Conservation (phyloP, 495 filamentous ascomycete species). For the Podospora appendiculata region DNA sequence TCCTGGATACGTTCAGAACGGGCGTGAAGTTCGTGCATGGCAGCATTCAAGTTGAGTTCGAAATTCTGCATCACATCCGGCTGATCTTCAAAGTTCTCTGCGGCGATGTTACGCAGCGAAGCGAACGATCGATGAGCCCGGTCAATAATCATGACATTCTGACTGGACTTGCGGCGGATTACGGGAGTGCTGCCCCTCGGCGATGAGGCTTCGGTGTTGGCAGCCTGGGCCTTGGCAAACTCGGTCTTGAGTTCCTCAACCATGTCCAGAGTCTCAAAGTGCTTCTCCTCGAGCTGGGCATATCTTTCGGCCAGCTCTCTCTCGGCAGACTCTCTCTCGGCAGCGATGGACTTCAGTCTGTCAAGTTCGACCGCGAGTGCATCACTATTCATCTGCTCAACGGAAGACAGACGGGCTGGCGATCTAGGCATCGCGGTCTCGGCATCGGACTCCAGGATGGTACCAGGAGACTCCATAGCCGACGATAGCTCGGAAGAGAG, state of each 20-base stretch:
- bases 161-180: constrained; percentile 89
- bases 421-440: constrained; percentile 37
- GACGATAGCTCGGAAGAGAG: constrained; percentile 95
- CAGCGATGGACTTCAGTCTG: constrained; percentile 56
- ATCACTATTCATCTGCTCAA: constrained; percentile 26
- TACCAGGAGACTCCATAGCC: constrained; percentile 73
- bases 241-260: constrained; percentile 87
- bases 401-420: constrained; percentile 12
- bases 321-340: constrained; percentile 71
- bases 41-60: constrained; percentile 81
- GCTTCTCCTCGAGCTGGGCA: constrained; percentile 68
- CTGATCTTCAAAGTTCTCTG: constrained; percentile 72
- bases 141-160: constrained; percentile 83
- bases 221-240: constrained; percentile 63
- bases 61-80: constrained; percentile 88
- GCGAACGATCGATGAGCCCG: constrained; percentile 89
- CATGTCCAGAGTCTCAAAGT: constrained; percentile 71
- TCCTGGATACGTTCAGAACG: constrained; percentile 85
- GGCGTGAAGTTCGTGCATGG: constrained; percentile 84
- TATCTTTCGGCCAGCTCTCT: constrained; percentile 67
- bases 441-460: constrained; percentile 53
- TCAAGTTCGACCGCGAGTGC: constrained; percentile 58
- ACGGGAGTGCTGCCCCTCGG: constrained; percentile 57
- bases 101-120: constrained; percentile 76
- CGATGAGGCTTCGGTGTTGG: constrained; percentile 47